A percentile compares a stretch with the other conserved stretches of the same genome.
Evolutionary conservation across 2,329 filamentous ascomycete genomes (phyloP).

Genomic region (Pyrenophora seminiperda): DNA sequence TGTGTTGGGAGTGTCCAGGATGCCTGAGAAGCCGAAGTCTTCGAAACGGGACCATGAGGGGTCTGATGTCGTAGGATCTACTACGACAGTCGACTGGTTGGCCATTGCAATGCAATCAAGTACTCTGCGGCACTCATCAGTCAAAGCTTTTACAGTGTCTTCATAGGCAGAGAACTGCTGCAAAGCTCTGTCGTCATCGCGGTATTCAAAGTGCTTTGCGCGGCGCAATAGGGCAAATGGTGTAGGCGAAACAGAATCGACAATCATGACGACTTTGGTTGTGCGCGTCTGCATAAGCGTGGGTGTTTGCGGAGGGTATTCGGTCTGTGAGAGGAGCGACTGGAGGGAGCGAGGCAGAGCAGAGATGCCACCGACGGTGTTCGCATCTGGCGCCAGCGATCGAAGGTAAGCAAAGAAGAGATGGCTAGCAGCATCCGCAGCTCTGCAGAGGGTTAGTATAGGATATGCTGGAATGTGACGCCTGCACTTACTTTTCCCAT

Average conservation of each 20-base stretch:
- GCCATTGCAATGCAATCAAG: conserved; percentile 84
- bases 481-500: conserved; percentile 72
- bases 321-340: conserved; percentile 86
- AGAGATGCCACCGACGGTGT: conserved; percentile 77
- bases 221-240: conserved; percentile 89
- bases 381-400: conserved; percentile 79
- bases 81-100: conserved; percentile 76
- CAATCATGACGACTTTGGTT: conserved; percentile 93
- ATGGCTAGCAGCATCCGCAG: conserved; percentile 94
- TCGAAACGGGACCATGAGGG: conserved; percentile 97
- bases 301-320: conserved; percentile 86
- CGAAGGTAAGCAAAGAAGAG: conserved; percentile 97
- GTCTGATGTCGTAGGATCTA: conserved; percentile 61
- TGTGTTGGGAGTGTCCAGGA: conserved; percentile 68
- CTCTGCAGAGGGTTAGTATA: conserved; percentile 59
- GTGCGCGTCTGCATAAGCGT: conserved; percentile 78
- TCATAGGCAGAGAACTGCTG: conserved; percentile 86
- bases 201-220: conserved; percentile 93
- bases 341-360: conserved; percentile 88
- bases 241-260: conserved; percentile 91
- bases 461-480: neutral
- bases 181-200: conserved; percentile 83
- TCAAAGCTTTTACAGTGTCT: conserved; percentile 84
- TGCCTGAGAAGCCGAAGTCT: conserved; percentile 85
- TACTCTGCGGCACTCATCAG: conserved; percentile 91